phyloP scores from a whole-genome alignment of 805 yeast genomes.

The Wickerhamomyces strasburgensis region DNA sequence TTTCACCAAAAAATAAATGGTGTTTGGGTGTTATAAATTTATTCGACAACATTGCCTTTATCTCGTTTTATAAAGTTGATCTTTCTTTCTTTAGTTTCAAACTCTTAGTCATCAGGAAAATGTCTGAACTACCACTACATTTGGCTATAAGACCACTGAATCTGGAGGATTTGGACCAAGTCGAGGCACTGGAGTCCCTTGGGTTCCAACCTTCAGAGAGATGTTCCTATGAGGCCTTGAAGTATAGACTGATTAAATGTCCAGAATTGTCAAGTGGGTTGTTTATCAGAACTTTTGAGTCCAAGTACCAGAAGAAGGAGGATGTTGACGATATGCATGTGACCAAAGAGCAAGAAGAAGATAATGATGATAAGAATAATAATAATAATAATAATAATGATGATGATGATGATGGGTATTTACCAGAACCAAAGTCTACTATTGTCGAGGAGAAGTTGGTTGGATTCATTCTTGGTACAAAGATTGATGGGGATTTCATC shows the following conservation, averaged over 20 bases:
- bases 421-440: conserved; percentile 27
- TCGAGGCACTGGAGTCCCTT: conserved; percentile 51
- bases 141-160: conserved; percentile 71
- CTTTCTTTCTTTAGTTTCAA: too few relatives aligned
- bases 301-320: conserved; percentile 10
- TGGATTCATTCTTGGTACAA: conserved; percentile 80
- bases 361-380: conserved; percentile 23
- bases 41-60: too few relatives aligned
- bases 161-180: conserved; percentile 65
- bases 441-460: conserved; percentile 60
- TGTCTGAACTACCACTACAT: conserved; percentile 47
- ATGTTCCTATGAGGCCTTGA: conserved; percentile 54
- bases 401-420: conserved; percentile 25
- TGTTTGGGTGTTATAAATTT: too few relatives aligned
- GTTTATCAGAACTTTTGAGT: conserved; percentile 62
- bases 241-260: conserved; percentile 70
- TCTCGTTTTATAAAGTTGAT: too few relatives aligned
- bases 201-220: conserved; percentile 74
- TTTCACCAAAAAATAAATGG: too few relatives aligned
- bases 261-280: conserved; percentile 91
- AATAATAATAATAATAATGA: conserved; percentile 24
- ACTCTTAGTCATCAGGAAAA: too few relatives aligned
- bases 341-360: conserved; percentile 6
- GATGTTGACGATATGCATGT: conserved; percentile 14
- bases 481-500: conserved; percentile 45